phyloP scores from a whole-genome alignment of 1,139 yeast species.

The Hyphopichia khmerensis region DNA sequence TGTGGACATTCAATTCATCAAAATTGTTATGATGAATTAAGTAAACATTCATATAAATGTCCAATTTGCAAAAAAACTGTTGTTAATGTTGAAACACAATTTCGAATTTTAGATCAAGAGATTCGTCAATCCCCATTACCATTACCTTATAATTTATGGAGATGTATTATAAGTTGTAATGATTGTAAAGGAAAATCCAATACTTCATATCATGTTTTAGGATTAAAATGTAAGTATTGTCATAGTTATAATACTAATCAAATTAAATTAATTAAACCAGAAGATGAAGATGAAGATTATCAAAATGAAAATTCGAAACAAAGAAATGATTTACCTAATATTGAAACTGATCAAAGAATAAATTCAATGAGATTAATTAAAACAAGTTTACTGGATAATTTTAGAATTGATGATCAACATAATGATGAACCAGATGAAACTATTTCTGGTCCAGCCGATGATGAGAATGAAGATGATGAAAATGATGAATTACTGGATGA shows the following conservation, averaged over 20 bases:
- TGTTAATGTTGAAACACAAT: slow-evolving; percentile 84
- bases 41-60: slow-evolving; percentile 81
- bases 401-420: slow-evolving; percentile 29
- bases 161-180: slow-evolving; percentile 76
- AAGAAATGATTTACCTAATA: not conserved
- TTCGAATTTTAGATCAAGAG: slow-evolving; percentile 81
- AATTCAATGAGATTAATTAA: slow-evolving; percentile 30
- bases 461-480: slow-evolving; percentile 11
- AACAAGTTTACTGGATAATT: slow-evolving; percentile 40
- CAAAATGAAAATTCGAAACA: slow-evolving; percentile 5
- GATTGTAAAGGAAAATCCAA: slow-evolving; percentile 86
- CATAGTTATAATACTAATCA: slow-evolving; percentile 84
- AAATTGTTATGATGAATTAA: slow-evolving; percentile 74
- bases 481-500: slow-evolving; percentile 9
- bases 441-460: slow-evolving; percentile 2
- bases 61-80: slow-evolving; percentile 87
- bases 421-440: slow-evolving; percentile 18
- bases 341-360: slow-evolving; percentile 7
- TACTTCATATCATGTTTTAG: slow-evolving; percentile 78
- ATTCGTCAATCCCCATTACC: slow-evolving; percentile 77
- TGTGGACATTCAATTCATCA: slow-evolving; percentile 97
- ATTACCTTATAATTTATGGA: slow-evolving; percentile 73
- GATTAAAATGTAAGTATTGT: slow-evolving; percentile 84
- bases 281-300: slow-evolving; percentile 38
- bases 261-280: slow-evolving; percentile 59